Evolutionary conservation across 2,329 filamentous ascomycete species (phyloP).

Genomic region (Beauveria medogensis): DNA sequence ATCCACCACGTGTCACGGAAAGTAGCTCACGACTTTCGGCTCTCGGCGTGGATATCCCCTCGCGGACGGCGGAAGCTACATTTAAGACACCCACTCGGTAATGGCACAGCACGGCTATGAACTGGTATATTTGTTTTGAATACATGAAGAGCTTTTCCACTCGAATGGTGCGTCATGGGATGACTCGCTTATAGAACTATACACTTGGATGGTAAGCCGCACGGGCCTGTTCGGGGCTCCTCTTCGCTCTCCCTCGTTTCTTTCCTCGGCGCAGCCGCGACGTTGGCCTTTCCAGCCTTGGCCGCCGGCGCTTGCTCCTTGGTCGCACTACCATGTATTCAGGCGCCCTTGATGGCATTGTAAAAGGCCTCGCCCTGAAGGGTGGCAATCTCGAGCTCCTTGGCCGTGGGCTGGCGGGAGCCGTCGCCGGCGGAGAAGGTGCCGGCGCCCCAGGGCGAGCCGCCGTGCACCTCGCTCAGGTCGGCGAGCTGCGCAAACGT

Average conservation of each 20-base stretch:
- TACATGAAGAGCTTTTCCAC: conserved; percentile 1
- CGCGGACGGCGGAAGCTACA: too few relatives aligned
- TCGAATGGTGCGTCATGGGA: conserved; percentile 9
- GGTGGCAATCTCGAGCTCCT: conserved; percentile 72
- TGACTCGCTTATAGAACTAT: conserved; percentile 45
- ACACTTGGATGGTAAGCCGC: conserved; percentile 71
- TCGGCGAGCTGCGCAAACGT: conserved; percentile 63
- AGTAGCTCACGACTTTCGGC: too few relatives aligned
- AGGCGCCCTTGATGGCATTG: conserved; percentile 53
- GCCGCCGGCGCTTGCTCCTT: conserved; percentile 17
- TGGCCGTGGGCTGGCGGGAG: conserved; percentile 66
- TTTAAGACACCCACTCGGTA: too few relatives aligned
- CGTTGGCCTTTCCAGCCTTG: conserved; percentile 14
- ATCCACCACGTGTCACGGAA: background rate
- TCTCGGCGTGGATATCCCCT: background rate
- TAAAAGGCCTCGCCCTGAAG: conserved; percentile 84
- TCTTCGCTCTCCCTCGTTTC: conserved; percentile 29
- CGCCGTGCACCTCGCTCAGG: conserved; percentile 74
- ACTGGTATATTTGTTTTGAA: background rate
- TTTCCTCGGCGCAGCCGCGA: conserved; percentile 15
- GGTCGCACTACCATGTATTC: conserved; percentile 61
- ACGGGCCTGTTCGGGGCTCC: conserved; percentile 58
- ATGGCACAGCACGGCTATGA: too few relatives aligned
- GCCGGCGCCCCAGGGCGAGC: conserved; percentile 86
- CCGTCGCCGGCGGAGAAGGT: conserved; percentile 77